Conservation (phyloP, 176 grass and related monocot genomes). For the Oryza punctata region DNA sequence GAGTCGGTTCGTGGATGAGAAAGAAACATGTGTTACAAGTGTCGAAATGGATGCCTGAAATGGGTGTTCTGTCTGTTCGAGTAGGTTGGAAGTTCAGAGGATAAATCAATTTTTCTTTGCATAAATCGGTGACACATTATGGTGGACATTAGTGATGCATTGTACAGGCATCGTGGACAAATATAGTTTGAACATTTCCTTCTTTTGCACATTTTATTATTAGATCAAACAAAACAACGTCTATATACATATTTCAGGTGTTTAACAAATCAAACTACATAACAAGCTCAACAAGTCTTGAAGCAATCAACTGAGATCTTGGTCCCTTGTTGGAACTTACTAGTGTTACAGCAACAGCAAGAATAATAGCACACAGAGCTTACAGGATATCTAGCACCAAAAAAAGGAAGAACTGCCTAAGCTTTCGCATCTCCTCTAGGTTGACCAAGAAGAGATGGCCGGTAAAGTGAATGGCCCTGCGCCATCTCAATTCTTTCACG, state of each 20-base stretch:
- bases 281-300: conserved; percentile 12
- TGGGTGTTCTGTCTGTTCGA: not conserved
- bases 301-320: conserved; percentile 1
- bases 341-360: conserved; percentile 39
- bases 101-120: not conserved
- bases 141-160: not conserved
- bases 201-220: not conserved
- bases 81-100: not conserved
- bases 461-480: conserved; percentile 76
- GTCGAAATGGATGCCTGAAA: not conserved
- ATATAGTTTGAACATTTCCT: not conserved
- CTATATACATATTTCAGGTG: conserved; percentile 25
- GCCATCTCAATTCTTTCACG: conserved; percentile 96
- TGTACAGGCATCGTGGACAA: not conserved
- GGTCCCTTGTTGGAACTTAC: conserved; percentile 4
- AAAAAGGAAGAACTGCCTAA: conserved; percentile 14
- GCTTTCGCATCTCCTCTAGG: conserved; percentile 36
- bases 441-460: conserved; percentile 80
- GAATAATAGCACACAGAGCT: conserved; percentile 22
- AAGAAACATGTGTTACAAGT: not conserved
- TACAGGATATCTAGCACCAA: conserved; percentile 7
- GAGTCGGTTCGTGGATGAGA: not conserved
- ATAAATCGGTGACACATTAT: not conserved
- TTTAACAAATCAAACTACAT: conserved; percentile 34
- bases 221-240: conserved; percentile 6